A percentile compares a stretch with the other conserved stretches of the same genome.
These are phyloP conservation scores for Naematelia aurantialba DNA, from an alignment of 768 basidiomycete species.

Conservation along the genomic window DNA sequence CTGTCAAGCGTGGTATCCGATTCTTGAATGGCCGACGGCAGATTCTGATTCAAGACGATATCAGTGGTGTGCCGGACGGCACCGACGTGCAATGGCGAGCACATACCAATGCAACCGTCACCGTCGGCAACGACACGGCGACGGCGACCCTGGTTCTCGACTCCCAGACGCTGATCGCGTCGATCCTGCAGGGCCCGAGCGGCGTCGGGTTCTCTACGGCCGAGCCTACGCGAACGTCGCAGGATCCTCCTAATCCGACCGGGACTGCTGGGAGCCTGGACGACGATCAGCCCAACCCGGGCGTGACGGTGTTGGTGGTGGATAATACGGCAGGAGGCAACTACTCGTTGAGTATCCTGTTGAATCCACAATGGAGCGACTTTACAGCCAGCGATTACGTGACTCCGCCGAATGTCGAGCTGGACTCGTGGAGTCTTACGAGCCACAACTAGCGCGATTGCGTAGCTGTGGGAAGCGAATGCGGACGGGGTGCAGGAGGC, in stretches of 20 bases:
- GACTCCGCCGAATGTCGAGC: constrained; percentile 66
- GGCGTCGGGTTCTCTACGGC: constrained; percentile 64
- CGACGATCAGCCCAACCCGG: constrained; percentile 65
- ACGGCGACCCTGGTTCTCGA: constrained; percentile 73
- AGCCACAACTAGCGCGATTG: constrained; percentile 71
- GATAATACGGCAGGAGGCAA: constrained; percentile 62
- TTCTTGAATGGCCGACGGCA: constrained; percentile 77
- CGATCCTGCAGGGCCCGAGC: constrained; percentile 63
- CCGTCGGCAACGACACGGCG: constrained; percentile 55
- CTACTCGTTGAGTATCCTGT: constrained; percentile 75
- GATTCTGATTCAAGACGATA: constrained; percentile 90
- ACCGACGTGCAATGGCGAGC: constrained; percentile 70
- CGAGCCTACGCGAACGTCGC: constrained; percentile 58
- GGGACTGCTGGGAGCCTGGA: constrained; percentile 23
- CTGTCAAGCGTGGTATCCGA: constrained; percentile 79
- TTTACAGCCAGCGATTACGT: constrained; percentile 57
- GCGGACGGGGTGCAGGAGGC: neutral
- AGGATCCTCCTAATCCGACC: constrained; percentile 65
- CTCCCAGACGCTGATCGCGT: constrained; percentile 63
- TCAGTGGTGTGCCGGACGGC: constrained; percentile 56
- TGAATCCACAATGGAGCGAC: constrained; percentile 84
- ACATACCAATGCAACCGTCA: constrained; percentile 86
- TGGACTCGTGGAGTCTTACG: constrained; percentile 71
- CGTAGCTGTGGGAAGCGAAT: too few species aligned
- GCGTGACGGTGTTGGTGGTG: constrained; percentile 75